A percentile compares a stretch with the other conserved stretches of the same genome.
Evolutionary conservation across 2,329 filamentous ascomycete genomes (phyloP).

Genomic region (Aspergillus sp.): DNA sequence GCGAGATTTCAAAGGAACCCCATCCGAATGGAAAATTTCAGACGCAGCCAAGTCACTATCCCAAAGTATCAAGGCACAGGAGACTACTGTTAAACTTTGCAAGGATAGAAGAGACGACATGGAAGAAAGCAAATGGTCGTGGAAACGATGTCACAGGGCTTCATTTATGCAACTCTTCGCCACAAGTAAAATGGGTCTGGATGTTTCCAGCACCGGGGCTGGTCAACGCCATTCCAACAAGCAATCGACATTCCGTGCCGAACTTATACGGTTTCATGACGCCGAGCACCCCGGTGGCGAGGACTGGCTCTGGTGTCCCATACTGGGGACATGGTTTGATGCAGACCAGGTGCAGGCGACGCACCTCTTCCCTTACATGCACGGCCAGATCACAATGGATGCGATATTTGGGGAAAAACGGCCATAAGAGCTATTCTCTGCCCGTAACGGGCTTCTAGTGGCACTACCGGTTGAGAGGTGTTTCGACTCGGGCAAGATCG

Average conservation of each 20-base stretch:
- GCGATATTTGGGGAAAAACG: no score
- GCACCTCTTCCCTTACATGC: constrained; percentile 17
- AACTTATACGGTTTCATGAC: background rate
- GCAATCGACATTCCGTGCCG: background rate
- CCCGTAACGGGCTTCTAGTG: constrained; percentile 15
- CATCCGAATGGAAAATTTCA: background rate
- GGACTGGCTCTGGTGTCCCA: background rate
- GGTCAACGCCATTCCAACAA: background rate
- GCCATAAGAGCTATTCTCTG: constrained; percentile 18
- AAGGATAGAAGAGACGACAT: background rate
- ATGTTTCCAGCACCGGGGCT: background rate
- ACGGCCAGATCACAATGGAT: background rate
- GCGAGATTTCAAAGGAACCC: background rate
- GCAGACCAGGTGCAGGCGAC: background rate
- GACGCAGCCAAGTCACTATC: background rate
- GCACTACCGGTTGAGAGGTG: background rate
- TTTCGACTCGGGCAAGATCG: constrained; percentile 13
- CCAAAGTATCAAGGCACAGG: background rate
- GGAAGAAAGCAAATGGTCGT: background rate
- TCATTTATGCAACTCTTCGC: background rate
- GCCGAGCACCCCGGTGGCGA: background rate
- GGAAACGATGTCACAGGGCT: background rate
- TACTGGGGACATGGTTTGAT: background rate
- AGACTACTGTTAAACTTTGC: background rate
- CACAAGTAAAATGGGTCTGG: background rate